Percentiles rank a stretch among this genome's conserved stretches.
These are phyloP conservation scores for Coemansia sp. DNA, from an alignment of 192 early-diverging fungal species.

Conservation along the genomic window DNA sequence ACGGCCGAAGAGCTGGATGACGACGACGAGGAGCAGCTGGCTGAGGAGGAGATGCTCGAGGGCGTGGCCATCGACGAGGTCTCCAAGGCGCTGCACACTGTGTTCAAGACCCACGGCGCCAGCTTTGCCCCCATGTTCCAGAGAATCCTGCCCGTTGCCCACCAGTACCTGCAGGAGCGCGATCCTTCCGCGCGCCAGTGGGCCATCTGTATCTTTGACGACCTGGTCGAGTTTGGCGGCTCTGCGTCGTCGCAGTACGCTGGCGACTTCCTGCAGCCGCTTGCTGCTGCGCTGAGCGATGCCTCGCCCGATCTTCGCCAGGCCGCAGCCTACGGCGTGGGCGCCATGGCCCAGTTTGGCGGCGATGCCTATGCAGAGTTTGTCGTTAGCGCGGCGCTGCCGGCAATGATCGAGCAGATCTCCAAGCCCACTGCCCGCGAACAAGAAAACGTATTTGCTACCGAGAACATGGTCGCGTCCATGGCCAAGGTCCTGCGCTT, in stretches of 20 bases:
- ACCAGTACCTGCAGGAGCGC: slow-evolving; percentile 61
- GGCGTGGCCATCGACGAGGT: slow-evolving; percentile 60
- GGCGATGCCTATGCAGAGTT: slow-evolving; percentile 74
- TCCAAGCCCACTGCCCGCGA: slow-evolving; percentile 58
- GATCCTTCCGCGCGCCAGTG: slow-evolving; percentile 72
- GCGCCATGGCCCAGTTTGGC: slow-evolving; percentile 85
- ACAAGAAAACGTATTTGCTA: slow-evolving; percentile 75
- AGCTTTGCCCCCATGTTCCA: slow-evolving; percentile 80
- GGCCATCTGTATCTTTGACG: slow-evolving; percentile 89
- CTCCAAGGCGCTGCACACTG: slow-evolving; percentile 69
- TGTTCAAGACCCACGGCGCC: slow-evolving; percentile 69
- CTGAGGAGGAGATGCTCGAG: slow-evolving; percentile 73
- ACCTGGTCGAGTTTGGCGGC: slow-evolving; percentile 89
- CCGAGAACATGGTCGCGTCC: slow-evolving; percentile 91
- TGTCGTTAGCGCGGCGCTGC: slow-evolving; percentile 62
- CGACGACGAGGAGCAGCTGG: slow-evolving; percentile 85
- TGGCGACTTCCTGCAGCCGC: slow-evolving; percentile 32
- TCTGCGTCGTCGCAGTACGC: slow-evolving; percentile 66
- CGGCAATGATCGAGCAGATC: slow-evolving; percentile 67
- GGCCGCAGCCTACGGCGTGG: slow-evolving; percentile 90
- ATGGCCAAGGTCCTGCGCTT: slow-evolving; percentile 82
- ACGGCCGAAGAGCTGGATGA: slow-evolving; percentile 79
- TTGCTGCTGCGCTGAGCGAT: slow-evolving; percentile 36
- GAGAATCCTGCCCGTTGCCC: slow-evolving; percentile 65
- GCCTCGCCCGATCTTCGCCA: slow-evolving; percentile 73